Base-by-base conservation (phyloP, 2,329 filamentous ascomycete species). In the Colletotrichum lindemuthianum region DNA sequence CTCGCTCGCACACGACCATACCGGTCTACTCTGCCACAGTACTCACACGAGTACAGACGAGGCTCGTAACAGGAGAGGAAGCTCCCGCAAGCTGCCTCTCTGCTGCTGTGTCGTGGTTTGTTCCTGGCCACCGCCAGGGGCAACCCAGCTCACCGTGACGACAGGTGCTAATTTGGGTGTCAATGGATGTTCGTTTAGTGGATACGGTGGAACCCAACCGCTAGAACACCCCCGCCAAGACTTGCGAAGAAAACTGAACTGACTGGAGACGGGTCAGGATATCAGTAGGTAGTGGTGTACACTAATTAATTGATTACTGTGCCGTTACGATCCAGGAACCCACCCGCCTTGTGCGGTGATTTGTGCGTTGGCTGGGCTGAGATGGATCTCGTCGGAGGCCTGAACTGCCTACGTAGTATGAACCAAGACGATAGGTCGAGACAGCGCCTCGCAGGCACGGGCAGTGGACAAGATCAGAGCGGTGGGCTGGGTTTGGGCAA, bases 131-230 rank as follows among this genome's bases (percentile, higher is more conserved):
- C 10, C 15, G 48, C 44, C 60, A 61, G 50, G 60, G 41, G 45
- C 44, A 60, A n/a, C 58, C 61, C 40, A 51, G 58, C 61, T 65
- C 61, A 65, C 61, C 51, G 57, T 65, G 58, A 65, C 61, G 61
- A 65, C 57, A 52, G 34, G 36, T 65, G 51, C 61, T 65, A 61
- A 65, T 50, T 56, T 52, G 47, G 61, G 61, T 56, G 40, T 56
- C 58, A 61, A 56, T 40, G 36, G 45, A 34, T 47, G 40, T 54
- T 45, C 58, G 53, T 47, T 16, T 15, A 34, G 49, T 63, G 57
- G 57, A 32, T 52, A 53, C 39, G 5, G 56, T 48, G 60, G 60
- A 34, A 49, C 24, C 24, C 24, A 24, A 4, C 24, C 24, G 24
- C 24, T 4, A 24, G 24, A 24, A 24, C 24, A 24, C 24, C 24